phyloP scores from a whole-genome alignment of 257 asterid genomes.

The Verbena officinalis region DNA sequence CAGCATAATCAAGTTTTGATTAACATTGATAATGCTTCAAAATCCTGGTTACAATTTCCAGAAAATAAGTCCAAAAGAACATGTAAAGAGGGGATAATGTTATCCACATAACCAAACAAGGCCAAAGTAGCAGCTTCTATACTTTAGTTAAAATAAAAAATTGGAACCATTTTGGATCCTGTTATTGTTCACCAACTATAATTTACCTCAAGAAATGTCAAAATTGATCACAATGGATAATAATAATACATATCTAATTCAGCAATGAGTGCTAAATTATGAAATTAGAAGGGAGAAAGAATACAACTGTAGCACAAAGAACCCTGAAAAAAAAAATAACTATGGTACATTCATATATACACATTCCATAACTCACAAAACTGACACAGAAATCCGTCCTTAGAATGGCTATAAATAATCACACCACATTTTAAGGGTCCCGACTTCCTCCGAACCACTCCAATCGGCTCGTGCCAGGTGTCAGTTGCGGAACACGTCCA shows the following conservation, averaged over 20 bases:
- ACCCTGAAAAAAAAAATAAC: slow-evolving; percentile 3
- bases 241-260: slow-evolving; percentile 23
- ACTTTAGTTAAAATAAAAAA: not conserved
- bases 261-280: slow-evolving; percentile 23
- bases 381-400: slow-evolving; percentile 26
- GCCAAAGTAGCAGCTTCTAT: not conserved
- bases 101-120: not conserved
- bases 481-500: not conserved
- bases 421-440: not conserved
- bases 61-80: not conserved
- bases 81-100: not conserved
- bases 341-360: slow-evolving; percentile 39
- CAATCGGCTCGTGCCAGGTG: slow-evolving; percentile 13
- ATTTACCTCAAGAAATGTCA: slow-evolving; percentile 29
- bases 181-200: slow-evolving; percentile 26
- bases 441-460: slow-evolving; percentile 17
- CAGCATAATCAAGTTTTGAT: too few relatives aligned
- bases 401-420: slow-evolving; percentile 16
- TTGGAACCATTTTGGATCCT: slow-evolving; percentile 29
- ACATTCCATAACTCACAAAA: slow-evolving; percentile 31
- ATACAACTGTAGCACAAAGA: slow-evolving; percentile 28
- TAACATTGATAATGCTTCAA: too few relatives aligned
- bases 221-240: slow-evolving; percentile 37
- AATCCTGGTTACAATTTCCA: too few relatives aligned
- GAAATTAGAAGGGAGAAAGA: slow-evolving; percentile 17